phyloP scores from a whole-genome alignment of 176 grass and related monocot species.

The Zea luxurians region DNA sequence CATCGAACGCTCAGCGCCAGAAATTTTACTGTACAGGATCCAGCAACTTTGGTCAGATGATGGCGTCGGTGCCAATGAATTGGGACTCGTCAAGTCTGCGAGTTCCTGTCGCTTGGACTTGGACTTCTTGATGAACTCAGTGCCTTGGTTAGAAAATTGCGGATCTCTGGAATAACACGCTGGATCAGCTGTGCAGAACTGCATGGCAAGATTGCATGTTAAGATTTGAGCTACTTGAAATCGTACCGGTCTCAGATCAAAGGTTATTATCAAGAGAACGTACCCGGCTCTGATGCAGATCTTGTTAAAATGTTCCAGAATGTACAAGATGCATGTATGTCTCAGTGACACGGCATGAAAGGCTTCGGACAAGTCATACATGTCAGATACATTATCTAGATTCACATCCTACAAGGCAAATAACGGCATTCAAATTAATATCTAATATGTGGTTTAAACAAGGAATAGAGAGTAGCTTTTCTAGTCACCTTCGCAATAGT shows the following conservation, averaged over 20 bases:
- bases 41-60: conserved; percentile 59
- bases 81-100: conserved; percentile 36
- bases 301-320: conserved; percentile 95
- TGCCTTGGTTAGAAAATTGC: conserved; percentile 71
- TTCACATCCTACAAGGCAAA: conserved; percentile 76
- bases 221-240: not conserved
- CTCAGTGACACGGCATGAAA: conserved; percentile 92
- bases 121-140: conserved; percentile 65
- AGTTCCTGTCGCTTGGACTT: conserved; percentile 52
- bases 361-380: conserved; percentile 97
- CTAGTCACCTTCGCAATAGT: conserved; percentile 82
- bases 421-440: conserved; percentile 40
- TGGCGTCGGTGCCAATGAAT: conserved; percentile 44
- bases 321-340: conserved; percentile 91
- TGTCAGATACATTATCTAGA: conserved; percentile 79
- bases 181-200: conserved; percentile 77
- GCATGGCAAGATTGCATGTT: conserved; percentile 28
- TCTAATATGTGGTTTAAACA: conserved; percentile 18
- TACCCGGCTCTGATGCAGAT: conserved; percentile 82
- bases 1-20: conserved; percentile 46
- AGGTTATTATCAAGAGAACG: not conserved
- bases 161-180: conserved; percentile 86
- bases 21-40: conserved; percentile 89
- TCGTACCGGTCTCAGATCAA: not conserved
- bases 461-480: conserved; percentile 12